A percentile compares a stretch with the other conserved stretches of the same genome.
Conservation (phyloP, 1,284 basidiomycete species). For the Ustilago shanxiensis region DNA sequence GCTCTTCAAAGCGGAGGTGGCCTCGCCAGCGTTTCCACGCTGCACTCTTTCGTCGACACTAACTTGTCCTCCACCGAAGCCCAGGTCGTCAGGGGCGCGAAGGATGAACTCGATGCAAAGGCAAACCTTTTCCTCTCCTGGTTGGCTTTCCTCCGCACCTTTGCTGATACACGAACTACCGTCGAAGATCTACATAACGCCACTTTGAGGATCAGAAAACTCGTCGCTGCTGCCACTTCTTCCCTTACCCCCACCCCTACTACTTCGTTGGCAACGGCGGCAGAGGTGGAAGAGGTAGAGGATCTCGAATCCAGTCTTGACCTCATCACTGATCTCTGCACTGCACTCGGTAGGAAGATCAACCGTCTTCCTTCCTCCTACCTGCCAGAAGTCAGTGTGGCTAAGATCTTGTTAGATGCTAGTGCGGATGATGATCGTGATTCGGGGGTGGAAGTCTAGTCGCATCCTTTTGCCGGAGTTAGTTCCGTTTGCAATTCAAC, state of each 20-base stretch:
- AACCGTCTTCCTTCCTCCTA: conserved; percentile 12
- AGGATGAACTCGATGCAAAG: conserved; percentile 49
- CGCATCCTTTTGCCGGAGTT: too few relatives aligned
- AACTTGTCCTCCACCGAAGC: not conserved
- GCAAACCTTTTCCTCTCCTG: conserved; percentile 53
- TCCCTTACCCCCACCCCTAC: not conserved
- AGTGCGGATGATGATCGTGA: conserved; percentile 21
- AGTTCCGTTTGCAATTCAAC: too few relatives aligned
- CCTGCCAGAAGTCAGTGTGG: too few relatives aligned
- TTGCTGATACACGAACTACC: conserved; percentile 19
- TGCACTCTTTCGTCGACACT: conserved; percentile 29
- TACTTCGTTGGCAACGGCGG: too few relatives aligned
- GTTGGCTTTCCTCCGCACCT: conserved; percentile 56
- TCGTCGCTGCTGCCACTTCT: conserved; percentile 26
- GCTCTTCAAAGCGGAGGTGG: conserved; percentile 4
- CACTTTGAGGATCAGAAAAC: conserved; percentile 26
- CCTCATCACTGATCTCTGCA: conserved; percentile 39
- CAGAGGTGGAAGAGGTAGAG: not conserved
- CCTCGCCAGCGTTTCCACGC: conserved; percentile 19
- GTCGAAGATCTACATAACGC: conserved; percentile 16
- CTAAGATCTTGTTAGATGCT: conserved; percentile 19
- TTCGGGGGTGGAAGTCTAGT: conserved; percentile 34
- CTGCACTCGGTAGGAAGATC: conserved; percentile 21
- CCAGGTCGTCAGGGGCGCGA: not conserved
- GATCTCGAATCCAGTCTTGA: conserved; percentile 26